Evolutionary conservation across 805 yeast genomes (phyloP), one percentile per base, ranked within the genome.

Genomic region (Saccharomycopsis capsularis): DNA sequence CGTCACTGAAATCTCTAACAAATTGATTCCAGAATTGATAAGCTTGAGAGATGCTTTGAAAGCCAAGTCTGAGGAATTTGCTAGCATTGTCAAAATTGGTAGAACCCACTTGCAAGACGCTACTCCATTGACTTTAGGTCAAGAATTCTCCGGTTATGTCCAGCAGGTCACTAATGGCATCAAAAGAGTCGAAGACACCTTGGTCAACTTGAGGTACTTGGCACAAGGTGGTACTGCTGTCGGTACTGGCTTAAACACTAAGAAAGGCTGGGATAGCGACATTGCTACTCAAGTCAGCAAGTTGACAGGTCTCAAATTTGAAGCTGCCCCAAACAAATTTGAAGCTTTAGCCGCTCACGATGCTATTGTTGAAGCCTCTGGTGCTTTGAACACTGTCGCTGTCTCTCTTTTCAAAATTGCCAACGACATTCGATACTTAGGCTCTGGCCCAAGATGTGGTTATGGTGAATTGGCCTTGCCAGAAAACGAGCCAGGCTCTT

Each of bases 181-280:
- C 58, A 83, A 71, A 58, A 80, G 99, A 67, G 84, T 93, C 53
- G 87, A 88, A 72, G 70, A 71, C 55, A 68, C 83, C 46, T 76
- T 93, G 57, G 86, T 86, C 58, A 80, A 81, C 68, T 75, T 93
- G 65, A 76, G 82, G 61, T 79, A 66, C 66, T 78, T 93, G 59
- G 99, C 99, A 42, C 99, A 93, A 75, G 99, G 99, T 74, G 99
- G 99, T 73, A 93, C 99, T 55, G 99, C 99, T 54, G 99, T 93
- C 49, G 99, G 99, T 61, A 93, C 99, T 49, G 99, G 99, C 57
- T 78, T 93, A 61, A 93, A 93, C 81, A 91, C 98, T 70, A 82
- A 70, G 66, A 78, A 79, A 64, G 98, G 98, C 23, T 93, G 85
- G 66, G 95, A 88, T 60, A 82, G 73, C 60, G 81, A 84, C 59